These are phyloP conservation scores for Fonsecaea monophora DNA, from an alignment of 2,329 filamentous ascomycete genomes.

Conservation along the genomic window DNA sequence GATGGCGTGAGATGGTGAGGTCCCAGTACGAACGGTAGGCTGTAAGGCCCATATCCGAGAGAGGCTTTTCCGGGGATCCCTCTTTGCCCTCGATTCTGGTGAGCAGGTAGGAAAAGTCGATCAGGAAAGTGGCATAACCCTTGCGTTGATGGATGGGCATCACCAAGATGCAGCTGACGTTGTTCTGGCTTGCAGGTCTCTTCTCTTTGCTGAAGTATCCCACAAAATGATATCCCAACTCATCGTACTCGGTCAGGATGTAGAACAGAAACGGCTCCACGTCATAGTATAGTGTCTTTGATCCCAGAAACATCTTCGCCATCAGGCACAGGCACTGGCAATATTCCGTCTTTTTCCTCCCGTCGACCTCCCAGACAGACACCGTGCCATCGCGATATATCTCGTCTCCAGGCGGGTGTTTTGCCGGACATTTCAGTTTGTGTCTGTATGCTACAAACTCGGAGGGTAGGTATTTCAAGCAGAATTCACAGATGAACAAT, in stretches of 20 bases:
- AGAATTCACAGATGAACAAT: slow-evolving; percentile 99
- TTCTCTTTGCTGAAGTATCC: slow-evolving; percentile 99
- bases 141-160: slow-evolving; percentile 96
- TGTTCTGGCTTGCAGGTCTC: slow-evolving; percentile 90
- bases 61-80: slow-evolving; percentile 93
- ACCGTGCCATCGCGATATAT: slow-evolving; percentile 95
- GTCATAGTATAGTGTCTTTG: slow-evolving; percentile 98
- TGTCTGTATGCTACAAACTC: slow-evolving; percentile 98
- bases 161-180: slow-evolving; percentile 96
- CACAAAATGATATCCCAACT: slow-evolving; percentile 92
- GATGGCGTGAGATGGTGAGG: slow-evolving; percentile 81
- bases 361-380: slow-evolving; percentile 97
- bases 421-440: slow-evolving; percentile 94
- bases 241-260: slow-evolving; percentile 89
- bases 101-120: slow-evolving; percentile 97
- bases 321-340: slow-evolving; percentile 94
- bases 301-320: slow-evolving; percentile 94
- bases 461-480: slow-evolving; percentile 99
- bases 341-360: slow-evolving; percentile 90
- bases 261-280: slow-evolving; percentile 99
- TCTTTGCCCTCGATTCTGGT: slow-evolving; percentile 92
- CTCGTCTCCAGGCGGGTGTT: slow-evolving; percentile 95
- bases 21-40: slow-evolving; percentile 99
- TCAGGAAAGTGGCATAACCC: slow-evolving; percentile 93
- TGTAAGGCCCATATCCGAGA: slow-evolving; percentile 96